phyloP scores from a whole-genome alignment of 495 filamentous ascomycete species.

The Annulohypoxylon nitens region DNA sequence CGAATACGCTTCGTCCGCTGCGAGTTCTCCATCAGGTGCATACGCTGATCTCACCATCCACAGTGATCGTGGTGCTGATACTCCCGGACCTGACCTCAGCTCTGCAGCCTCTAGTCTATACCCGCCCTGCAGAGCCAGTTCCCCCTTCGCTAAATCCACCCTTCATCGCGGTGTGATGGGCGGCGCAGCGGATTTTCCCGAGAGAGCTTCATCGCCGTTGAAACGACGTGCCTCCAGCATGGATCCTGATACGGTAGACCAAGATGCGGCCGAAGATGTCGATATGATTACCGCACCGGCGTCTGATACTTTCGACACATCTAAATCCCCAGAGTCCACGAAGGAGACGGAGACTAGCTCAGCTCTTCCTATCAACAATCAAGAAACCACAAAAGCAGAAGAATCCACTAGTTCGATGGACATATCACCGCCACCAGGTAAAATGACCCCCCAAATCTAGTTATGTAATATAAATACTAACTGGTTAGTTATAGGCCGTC shows the following conservation, averaged over 20 bases:
- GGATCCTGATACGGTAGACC: slow-evolving; percentile 56
- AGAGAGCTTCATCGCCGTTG: slow-evolving; percentile 67
- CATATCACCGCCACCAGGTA: slow-evolving; percentile 22
- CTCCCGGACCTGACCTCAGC: slow-evolving; percentile 42
- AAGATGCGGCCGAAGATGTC: slow-evolving; percentile 60
- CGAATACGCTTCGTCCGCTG: slow-evolving; percentile 67
- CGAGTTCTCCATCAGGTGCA: slow-evolving; percentile 78
- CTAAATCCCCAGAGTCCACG: slow-evolving; percentile 20
- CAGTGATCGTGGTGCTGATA: slow-evolving; percentile 69
- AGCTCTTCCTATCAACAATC: neutral
- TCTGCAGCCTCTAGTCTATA: slow-evolving; percentile 25
- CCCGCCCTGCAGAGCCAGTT: slow-evolving; percentile 52
- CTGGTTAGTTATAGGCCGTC: slow-evolving; percentile 33
- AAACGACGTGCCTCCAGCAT: slow-evolving; percentile 68
- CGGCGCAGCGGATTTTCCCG: slow-evolving; percentile 62
- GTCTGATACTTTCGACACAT: slow-evolving; percentile 39
- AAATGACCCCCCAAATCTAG: neutral
- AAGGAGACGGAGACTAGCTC: neutral
- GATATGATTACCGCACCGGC: slow-evolving; percentile 60
- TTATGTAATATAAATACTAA: slow-evolving; percentile 4
- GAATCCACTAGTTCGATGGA: slow-evolving; percentile 10
- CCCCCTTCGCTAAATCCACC: slow-evolving; percentile 57
- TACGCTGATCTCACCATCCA: slow-evolving; percentile 79
- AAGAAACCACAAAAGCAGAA: slow-evolving; percentile 7
- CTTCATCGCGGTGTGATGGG: slow-evolving; percentile 65